phyloP scores from a whole-genome alignment of 257 asterid species.

The Plantago elongata region DNA sequence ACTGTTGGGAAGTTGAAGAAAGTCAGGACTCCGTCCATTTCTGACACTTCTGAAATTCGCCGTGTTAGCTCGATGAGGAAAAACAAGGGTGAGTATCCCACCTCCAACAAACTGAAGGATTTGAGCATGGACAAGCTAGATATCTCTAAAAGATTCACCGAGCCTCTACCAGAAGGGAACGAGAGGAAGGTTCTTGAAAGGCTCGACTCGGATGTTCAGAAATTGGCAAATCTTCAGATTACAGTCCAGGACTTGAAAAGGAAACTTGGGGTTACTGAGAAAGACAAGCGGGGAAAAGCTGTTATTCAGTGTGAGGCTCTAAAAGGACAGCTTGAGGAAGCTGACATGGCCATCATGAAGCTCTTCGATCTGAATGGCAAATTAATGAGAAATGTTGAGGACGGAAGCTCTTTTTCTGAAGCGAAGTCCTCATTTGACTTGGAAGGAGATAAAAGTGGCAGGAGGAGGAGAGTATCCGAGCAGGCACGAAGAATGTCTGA shows the following conservation, averaged over 20 bases:
- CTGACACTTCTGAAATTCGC: slow-evolving; percentile 23
- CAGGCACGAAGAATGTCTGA: slow-evolving; percentile 55
- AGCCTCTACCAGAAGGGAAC: slow-evolving; percentile 59
- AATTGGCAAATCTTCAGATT: slow-evolving; percentile 79
- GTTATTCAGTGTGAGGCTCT: slow-evolving; percentile 65
- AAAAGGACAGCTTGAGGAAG: slow-evolving; percentile 81
- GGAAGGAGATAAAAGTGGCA: slow-evolving; percentile 47
- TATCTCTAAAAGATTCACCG: slow-evolving; percentile 47
- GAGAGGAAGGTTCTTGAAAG: slow-evolving; percentile 69
- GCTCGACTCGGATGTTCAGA: slow-evolving; percentile 84
- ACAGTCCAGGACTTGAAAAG: slow-evolving; percentile 75
- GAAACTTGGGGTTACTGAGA: slow-evolving; percentile 66
- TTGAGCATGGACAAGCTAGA: slow-evolving; percentile 56
- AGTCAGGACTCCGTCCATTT: slow-evolving; percentile 25
- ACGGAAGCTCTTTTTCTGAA: slow-evolving; percentile 38
- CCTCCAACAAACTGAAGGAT: slow-evolving; percentile 41
- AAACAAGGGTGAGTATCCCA: slow-evolving; percentile 31
- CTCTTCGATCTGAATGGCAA: slow-evolving; percentile 64
- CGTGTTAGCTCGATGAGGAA: slow-evolving; percentile 49
- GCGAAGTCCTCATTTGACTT: slow-evolving; percentile 55
- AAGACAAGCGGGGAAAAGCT: slow-evolving; percentile 75
- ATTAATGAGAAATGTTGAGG: slow-evolving; percentile 57
- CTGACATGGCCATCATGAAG: slow-evolving; percentile 60
- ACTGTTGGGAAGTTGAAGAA: slow-evolving; percentile 34
- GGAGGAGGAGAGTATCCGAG: slow-evolving; percentile 39